Base-by-base conservation (phyloP, 495 filamentous ascomycete species). In the Pseudoneurospora amorphoporcata region DNA sequence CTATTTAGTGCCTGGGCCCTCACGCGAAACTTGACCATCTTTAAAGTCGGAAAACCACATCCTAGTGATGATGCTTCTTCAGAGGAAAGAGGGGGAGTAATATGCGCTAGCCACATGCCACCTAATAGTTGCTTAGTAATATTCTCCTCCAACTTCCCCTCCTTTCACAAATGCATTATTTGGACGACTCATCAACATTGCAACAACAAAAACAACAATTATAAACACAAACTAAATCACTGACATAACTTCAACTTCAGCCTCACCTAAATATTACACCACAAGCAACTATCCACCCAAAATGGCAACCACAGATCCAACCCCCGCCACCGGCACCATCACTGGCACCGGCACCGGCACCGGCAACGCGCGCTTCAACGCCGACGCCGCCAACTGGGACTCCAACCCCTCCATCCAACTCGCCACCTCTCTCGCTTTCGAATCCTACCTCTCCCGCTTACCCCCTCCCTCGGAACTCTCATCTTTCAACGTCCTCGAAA, bases 401-500 rank as follows among this genome's bases (percentile, higher is more conserved):
- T 71, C 76, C 41, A 81, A 83, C 68, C 83, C 82, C 9, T 70
- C 71, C 39, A 79, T 84, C 29, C 76, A 76, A 39, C 73, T 71
- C 32, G 81, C 83, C 19, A 80, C 78, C 39, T 39, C 71, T 19
- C 73, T 75, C 17, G 82, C 83, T 4, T 72, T 78, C 43, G 72
- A 77, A 35, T 73, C 81, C 32, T 78, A 81, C 70, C 76, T 83
- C 58, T 38, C 75, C 19, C 75, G 65, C 19, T 69, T 80, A 5
- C 74, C 78, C 4, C 43, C 69, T 8, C 39, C 74, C 29, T 9
- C 65, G 7, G 42, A 38, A 1, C 53, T 75, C 2, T 43, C 77
- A 0, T 65, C 73, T 9, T 71, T 78, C 65, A 76, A 87, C 70
- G 82, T 88, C 17, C 83, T 89, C 23, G 87, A 89, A 77, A 84